A percentile compares a stretch with the other conserved stretches of the same genome.
phyloP scores from a whole-genome alignment of 768 basidiomycete species.

The Suillus bovinus region DNA sequence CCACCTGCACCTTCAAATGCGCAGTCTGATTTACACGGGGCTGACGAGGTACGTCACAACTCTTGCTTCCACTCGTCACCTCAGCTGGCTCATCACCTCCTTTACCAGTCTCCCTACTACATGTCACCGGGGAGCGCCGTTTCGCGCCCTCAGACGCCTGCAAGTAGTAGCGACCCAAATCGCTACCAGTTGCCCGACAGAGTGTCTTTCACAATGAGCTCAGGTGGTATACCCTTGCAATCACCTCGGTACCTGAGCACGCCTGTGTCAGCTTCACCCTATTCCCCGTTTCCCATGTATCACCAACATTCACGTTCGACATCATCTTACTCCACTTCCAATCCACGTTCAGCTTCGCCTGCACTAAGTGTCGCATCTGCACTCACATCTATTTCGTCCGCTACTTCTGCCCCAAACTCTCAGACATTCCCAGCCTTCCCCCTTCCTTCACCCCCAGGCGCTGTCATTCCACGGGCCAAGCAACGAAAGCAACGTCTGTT shows the following conservation, averaged over 20 bases:
- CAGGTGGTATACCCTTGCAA: conserved; percentile 31
- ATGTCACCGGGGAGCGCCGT: conserved; percentile 35
- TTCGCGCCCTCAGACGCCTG: conserved; percentile 42
- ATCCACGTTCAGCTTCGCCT: conserved; percentile 61
- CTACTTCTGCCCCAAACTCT: conserved; percentile 31
- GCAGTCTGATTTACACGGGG: conserved; percentile 21
- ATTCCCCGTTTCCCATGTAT: conserved; percentile 45
- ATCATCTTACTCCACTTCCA: conserved; percentile 43
- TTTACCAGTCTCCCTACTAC: conserved; percentile 34
- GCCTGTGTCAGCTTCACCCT: conserved; percentile 46
- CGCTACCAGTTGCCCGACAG: conserved; percentile 35
- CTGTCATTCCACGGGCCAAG: conserved; percentile 41
- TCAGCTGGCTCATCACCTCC: conserved; percentile 15
- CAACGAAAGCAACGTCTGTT: conserved; percentile 74
- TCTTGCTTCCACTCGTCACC: not conserved
- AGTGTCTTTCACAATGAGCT: conserved; percentile 18
- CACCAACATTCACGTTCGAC: conserved; percentile 48
- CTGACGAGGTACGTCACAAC: conserved; percentile 26
- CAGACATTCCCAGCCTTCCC: conserved; percentile 32
- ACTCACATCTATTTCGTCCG: conserved; percentile 53
- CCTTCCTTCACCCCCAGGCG: conserved; percentile 30
- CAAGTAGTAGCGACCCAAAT: conserved; percentile 32
- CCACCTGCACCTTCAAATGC: conserved; percentile 16
- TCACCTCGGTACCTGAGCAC: conserved; percentile 48
- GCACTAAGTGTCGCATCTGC: conserved; percentile 57